A percentile compares a stretch with the other conserved stretches of the same genome.
These are phyloP conservation scores for Metschnikowia hibisci DNA, from an alignment of 805 yeast species.

Conservation along the genomic window DNA sequence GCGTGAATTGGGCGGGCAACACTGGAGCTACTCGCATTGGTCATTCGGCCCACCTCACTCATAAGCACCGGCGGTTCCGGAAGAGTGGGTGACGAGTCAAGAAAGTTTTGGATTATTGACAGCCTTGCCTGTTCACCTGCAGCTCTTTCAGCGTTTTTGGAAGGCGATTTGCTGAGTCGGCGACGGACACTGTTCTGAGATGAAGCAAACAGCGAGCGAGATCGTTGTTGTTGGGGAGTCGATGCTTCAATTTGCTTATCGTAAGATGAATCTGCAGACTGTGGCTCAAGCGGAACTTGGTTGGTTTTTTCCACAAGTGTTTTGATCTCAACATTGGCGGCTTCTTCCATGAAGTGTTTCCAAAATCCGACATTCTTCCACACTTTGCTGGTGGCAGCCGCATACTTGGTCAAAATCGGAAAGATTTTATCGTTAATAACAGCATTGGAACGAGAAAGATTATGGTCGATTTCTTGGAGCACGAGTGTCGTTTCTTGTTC, in stretches of 20 bases:
- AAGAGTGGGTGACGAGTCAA: slow-evolving; percentile 41
- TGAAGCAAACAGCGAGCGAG: slow-evolving; percentile 7
- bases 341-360: slow-evolving; percentile 72
- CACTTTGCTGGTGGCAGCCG: slow-evolving; percentile 52
- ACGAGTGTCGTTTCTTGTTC: slow-evolving; percentile 78
- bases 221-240: slow-evolving; percentile 9
- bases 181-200: slow-evolving; percentile 4
- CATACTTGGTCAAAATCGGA: slow-evolving; percentile 63
- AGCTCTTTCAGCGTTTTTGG: not conserved
- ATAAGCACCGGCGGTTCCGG: slow-evolving; percentile 42
- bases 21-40: slow-evolving; percentile 16
- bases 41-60: slow-evolving; percentile 30
- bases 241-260: slow-evolving; percentile 11
- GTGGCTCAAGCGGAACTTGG: not conserved
- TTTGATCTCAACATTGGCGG: slow-evolving; percentile 61
- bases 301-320: slow-evolving; percentile 42
- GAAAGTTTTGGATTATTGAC: slow-evolving; percentile 32
- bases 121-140: slow-evolving; percentile 28
- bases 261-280: not conserved
- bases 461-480: slow-evolving; percentile 74
- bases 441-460: slow-evolving; percentile 63
- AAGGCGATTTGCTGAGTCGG: slow-evolving; percentile 10
- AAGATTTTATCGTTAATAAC: slow-evolving; percentile 63
- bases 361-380: slow-evolving; percentile 70
- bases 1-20: slow-evolving; percentile 1